A percentile compares a stretch with the other conserved stretches of the same genome.
Evolutionary conservation across 495 filamentous ascomycete genomes (phyloP).

Genomic region (Barbatosphaeria neglecta): DNA sequence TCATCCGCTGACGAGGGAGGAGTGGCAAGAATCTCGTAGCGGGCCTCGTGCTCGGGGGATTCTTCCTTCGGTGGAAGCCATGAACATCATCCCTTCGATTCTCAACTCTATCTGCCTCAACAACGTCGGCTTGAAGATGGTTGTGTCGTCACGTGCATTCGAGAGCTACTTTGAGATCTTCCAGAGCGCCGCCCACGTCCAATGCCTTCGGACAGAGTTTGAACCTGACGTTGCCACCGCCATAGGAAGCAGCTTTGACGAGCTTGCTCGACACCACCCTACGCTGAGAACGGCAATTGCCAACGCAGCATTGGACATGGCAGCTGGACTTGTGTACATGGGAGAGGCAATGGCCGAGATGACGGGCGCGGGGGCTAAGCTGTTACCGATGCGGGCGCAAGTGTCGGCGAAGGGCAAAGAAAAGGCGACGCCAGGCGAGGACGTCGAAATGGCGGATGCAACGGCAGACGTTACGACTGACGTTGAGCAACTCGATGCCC

Average conservation of each 20-base stretch:
- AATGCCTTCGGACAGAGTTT: conserved; percentile 60
- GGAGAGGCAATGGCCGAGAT: conserved; percentile 54
- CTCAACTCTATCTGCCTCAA: conserved; percentile 93
- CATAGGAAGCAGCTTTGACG: conserved; percentile 80
- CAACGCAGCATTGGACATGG: conserved; percentile 70
- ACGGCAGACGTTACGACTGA: conserved; percentile 9
- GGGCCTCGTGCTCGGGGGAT: conserved; percentile 58
- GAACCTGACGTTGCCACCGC: conserved; percentile 39
- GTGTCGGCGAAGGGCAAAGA: conserved; percentile 22
- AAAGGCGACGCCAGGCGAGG: conserved; percentile 30
- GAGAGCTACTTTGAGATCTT: conserved; percentile 89
- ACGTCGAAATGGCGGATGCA: conserved; percentile 49
- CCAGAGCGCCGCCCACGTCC: conserved; percentile 81
- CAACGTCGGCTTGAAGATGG: conserved; percentile 75
- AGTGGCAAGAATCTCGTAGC: conserved; percentile 27
- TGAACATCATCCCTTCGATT: conserved; percentile 71
- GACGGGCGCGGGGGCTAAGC: conserved; percentile 63
- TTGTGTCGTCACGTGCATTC: conserved; percentile 70
- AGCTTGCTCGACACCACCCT: conserved; percentile 89
- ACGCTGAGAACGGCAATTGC: conserved; percentile 66
- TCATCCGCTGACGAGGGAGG: conserved; percentile 30
- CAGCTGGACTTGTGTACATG: conserved; percentile 60
- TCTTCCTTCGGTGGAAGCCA: conserved; percentile 72
- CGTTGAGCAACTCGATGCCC: neutral
- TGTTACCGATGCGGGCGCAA: conserved; percentile 16